phyloP scores from a whole-genome alignment of 140 eudicot genomes.

The Ambrosia hybrid region DNA sequence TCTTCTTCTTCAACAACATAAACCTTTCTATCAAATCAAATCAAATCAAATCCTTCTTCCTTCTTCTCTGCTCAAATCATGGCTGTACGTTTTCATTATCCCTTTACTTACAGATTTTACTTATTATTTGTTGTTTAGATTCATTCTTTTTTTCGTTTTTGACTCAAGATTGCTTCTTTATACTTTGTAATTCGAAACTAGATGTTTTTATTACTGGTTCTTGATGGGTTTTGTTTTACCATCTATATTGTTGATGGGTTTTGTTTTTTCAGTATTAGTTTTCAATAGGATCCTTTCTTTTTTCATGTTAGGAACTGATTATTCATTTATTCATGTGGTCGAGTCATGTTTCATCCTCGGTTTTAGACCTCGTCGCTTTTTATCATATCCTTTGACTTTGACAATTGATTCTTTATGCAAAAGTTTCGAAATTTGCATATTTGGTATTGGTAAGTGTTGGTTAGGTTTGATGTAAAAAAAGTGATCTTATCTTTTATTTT shows the following conservation, averaged over 20 bases:
- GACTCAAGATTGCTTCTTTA: neutral
- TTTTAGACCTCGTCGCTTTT: too few species aligned
- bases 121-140: constrained; percentile 8
- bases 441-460: constrained; percentile 25
- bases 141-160: constrained; percentile 11
- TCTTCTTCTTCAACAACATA: neutral
- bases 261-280: neutral
- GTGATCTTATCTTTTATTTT: too few species aligned
- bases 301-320: neutral
- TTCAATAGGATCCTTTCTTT: constrained; percentile 4
- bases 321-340: neutral
- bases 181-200: constrained; percentile 6
- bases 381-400: constrained; percentile 10
- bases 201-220: neutral
- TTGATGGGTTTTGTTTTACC: constrained; percentile 17
- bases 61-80: constrained; percentile 26
- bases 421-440: constrained; percentile 7
- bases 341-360: neutral
- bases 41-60: constrained; percentile 20
- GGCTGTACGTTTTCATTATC: constrained; percentile 33
- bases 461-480: neutral
- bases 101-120: neutral
- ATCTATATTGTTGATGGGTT: neutral
- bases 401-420: constrained; percentile 8
- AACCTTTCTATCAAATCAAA: constrained; percentile 30